Conservation (phyloP, 148 eudicot genomes). For the Rhododendron mucronatum region DNA sequence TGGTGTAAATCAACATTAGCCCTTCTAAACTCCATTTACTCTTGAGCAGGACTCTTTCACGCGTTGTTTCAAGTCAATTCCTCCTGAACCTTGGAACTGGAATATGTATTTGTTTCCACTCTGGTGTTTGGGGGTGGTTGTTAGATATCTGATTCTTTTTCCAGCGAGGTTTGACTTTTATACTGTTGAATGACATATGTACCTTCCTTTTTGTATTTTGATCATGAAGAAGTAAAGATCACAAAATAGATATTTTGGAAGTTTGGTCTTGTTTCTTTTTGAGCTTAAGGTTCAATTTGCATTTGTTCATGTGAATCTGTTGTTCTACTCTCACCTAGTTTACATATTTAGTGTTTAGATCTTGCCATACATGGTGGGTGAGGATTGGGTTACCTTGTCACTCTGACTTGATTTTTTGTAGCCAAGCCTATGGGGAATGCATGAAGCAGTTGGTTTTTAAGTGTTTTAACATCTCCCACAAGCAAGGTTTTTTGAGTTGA, state of each 20-base stretch:
- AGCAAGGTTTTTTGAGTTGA: not conserved
- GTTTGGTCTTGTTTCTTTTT: not conserved
- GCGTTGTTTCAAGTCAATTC: no score
- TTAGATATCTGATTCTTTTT: no score
- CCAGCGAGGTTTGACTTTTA: not conserved
- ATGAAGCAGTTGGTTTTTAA: not conserved
- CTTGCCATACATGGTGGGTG: not conserved
- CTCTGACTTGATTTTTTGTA: not conserved
- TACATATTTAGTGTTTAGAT: not conserved
- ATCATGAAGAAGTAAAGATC: not conserved
- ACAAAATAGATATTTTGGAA: not conserved
- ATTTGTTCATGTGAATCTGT: not conserved
- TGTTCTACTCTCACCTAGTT: no score
- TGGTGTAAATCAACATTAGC: not conserved
- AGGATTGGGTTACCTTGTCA: not conserved
- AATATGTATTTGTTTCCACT: no score
- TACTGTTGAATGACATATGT: not conserved
- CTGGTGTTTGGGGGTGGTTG: no score
- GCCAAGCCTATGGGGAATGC: not conserved
- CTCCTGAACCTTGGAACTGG: no score
- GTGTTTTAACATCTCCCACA: not conserved
- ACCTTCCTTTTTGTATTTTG: not conserved
- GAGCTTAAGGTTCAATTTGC: not conserved
- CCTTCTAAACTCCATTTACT: conserved; percentile 5
- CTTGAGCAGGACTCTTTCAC: no score